Conservation (phyloP, 495 filamentous ascomycete genomes). For the Xylona heveae region DNA sequence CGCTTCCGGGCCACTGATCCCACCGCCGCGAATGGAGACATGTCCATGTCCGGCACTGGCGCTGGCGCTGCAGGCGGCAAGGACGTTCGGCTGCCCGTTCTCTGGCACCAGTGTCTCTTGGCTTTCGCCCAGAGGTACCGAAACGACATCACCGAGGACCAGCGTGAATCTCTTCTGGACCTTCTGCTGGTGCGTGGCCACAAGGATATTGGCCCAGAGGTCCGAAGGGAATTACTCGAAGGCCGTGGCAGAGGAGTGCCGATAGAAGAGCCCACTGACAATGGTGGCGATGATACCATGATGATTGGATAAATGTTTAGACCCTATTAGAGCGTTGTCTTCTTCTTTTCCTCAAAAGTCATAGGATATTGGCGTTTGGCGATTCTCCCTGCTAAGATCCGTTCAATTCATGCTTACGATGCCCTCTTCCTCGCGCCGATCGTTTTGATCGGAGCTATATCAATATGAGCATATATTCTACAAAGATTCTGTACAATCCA, state of each 20-base stretch:
- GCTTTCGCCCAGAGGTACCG: slow-evolving; percentile 86
- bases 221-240: slow-evolving; percentile 72
- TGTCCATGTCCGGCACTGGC: slow-evolving; percentile 24
- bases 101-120: slow-evolving; percentile 79
- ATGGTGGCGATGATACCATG: slow-evolving; percentile 86
- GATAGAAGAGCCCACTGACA: slow-evolving; percentile 31
- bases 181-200: slow-evolving; percentile 73
- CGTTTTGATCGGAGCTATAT: no score
- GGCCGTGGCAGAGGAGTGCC: slow-evolving; percentile 71
- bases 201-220: slow-evolving; percentile 73
- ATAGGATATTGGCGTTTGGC: no score
- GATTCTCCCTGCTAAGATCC: no score
- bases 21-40: slow-evolving; percentile 16
- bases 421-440: no score
- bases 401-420: no score
- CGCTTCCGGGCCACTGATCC: slow-evolving; percentile 47
- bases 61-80: slow-evolving; percentile 22
- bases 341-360: no score
- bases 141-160: slow-evolving; percentile 84
- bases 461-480: no score
- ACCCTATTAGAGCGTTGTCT: no score
- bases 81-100: slow-evolving; percentile 47
- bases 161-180: slow-evolving; percentile 80
- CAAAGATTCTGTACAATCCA: no score
- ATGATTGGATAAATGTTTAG: slow-evolving; percentile 31